Evolutionary conservation across 371 early-diverging fungal genomes (phyloP).

Genomic region (Mortierella sp.): DNA sequence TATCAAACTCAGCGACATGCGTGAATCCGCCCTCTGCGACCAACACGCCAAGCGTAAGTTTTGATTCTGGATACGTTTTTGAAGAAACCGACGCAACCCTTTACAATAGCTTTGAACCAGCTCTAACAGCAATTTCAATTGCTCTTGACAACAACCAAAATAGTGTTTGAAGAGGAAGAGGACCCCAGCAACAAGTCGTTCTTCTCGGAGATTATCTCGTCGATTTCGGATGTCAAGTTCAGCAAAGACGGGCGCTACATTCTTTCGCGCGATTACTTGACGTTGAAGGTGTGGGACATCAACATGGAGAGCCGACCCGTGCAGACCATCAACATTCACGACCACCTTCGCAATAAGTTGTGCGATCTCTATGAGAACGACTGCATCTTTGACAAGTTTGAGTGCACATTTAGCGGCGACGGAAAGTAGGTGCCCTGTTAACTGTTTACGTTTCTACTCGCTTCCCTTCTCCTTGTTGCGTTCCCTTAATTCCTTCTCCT

Average conservation of each 20-base stretch:
- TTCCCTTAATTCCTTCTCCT: not conserved
- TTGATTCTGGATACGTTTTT: not conserved
- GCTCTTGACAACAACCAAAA: not conserved
- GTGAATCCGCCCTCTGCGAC: conserved; percentile 96
- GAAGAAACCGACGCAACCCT: not conserved
- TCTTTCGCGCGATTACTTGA: conserved; percentile 96
- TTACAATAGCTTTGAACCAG: not conserved
- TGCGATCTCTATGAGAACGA: conserved; percentile 99
- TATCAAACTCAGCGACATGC: conserved; percentile 97
- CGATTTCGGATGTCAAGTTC: conserved; percentile 97
- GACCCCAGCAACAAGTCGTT: conserved; percentile 95
- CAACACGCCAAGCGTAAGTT: conserved; percentile 87
- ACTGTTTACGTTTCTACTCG: not conserved
- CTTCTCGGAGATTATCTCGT: conserved; percentile 98
- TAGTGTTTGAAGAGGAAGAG: conserved; percentile 95
- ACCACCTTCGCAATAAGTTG: conserved; percentile 91
- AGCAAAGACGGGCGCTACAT: conserved; percentile 96
- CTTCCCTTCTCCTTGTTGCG: not conserved
- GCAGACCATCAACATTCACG: conserved; percentile 95
- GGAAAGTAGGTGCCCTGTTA: conserved; percentile 60
- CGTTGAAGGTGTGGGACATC: conserved; percentile 98
- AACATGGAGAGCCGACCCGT: conserved; percentile 96
- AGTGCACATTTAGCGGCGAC: conserved; percentile 96
- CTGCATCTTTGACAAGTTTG: conserved; percentile 99
- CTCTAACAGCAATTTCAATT: not conserved